A percentile compares a stretch with the other conserved stretches of the same genome.
Evolutionary conservation across 805 yeast species (phyloP).

Genomic region (Ogataea paradorogensis): DNA sequence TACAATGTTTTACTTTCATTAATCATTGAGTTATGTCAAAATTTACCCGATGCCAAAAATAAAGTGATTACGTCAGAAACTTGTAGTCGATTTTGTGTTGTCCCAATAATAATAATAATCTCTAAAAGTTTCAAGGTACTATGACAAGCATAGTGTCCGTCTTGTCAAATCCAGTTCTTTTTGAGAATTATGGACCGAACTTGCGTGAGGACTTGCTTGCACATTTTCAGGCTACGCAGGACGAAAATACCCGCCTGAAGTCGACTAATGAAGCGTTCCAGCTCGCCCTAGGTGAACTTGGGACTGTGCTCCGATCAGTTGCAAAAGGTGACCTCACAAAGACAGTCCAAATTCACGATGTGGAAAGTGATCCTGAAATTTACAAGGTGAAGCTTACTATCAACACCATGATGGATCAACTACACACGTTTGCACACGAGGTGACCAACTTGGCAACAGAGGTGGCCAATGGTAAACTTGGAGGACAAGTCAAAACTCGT

Average conservation of each 20-base stretch:
- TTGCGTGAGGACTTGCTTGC: constrained; percentile 20
- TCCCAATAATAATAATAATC: neutral
- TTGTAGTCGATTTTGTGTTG: neutral
- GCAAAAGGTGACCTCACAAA: constrained; percentile 86
- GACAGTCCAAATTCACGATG: constrained; percentile 69
- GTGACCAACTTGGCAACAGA: constrained; percentile 86
- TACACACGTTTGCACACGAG: constrained; percentile 76
- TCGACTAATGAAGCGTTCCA: constrained; percentile 67
- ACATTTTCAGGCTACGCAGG: constrained; percentile 11
- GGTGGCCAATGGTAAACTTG: constrained; percentile 85
- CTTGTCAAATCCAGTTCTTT: constrained; percentile 23
- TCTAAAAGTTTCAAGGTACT: neutral
- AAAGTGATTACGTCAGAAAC: constrained; percentile 4
- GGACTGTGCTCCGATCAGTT: constrained; percentile 82
- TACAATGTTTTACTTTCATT: constrained; percentile 41
- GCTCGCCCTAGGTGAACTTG: constrained; percentile 72
- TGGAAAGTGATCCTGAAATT: constrained; percentile 76
- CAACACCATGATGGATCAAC: constrained; percentile 86
- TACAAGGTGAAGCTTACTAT: constrained; percentile 76
- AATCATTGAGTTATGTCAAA: no score
- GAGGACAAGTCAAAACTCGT: constrained; percentile 77
- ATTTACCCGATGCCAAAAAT: no score
- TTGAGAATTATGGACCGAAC: constrained; percentile 19
- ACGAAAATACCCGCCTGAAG: constrained; percentile 20
- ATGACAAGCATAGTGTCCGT: constrained; percentile 19